Evolutionary conservation across 805 yeast species (phyloP).

Genomic region (Saccharomycopsis oosterbeekiorum): DNA sequence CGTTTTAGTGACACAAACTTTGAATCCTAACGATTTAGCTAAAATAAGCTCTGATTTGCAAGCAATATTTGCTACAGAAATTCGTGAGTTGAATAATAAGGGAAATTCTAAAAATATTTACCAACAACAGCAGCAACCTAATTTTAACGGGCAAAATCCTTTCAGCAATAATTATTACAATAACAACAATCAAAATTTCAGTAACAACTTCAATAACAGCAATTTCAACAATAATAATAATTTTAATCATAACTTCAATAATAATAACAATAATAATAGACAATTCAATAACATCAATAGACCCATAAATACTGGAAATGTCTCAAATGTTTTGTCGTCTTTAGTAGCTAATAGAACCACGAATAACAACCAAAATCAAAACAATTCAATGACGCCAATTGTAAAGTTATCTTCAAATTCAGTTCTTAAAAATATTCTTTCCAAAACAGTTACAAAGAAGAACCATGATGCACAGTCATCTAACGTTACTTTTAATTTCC

Average conservation of each 20-base stretch:
- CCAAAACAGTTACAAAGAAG: conserved; percentile 6
- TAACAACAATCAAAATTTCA: not conserved
- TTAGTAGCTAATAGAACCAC: not conserved
- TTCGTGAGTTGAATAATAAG: not conserved
- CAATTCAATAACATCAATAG: not conserved
- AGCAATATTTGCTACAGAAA: conserved; percentile 30
- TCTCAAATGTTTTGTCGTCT: not conserved
- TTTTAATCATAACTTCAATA: not conserved
- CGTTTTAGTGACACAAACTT: conserved; percentile 23
- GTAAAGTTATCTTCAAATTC: conserved; percentile 15
- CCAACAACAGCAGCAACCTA: not conserved
- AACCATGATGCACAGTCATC: not conserved
- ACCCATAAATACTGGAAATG: not conserved
- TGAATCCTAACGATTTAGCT: conserved; percentile 29
- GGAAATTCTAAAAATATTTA: not conserved
- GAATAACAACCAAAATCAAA: not conserved
- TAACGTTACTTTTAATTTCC: conserved; percentile 8
- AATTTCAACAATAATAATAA: not conserved
- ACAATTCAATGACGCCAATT: conserved; percentile 2
- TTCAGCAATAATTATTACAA: not conserved
- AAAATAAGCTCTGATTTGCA: conserved; percentile 32
- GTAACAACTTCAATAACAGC: not conserved
- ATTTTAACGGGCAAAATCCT: not conserved
- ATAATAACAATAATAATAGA: not conserved
- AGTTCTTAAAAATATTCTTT: conserved; percentile 13